Percentiles rank a stretch among this genome's conserved stretches.
phyloP scores from a whole-genome alignment of 306 rosid genomes.

The Dalbergia oliveri region DNA sequence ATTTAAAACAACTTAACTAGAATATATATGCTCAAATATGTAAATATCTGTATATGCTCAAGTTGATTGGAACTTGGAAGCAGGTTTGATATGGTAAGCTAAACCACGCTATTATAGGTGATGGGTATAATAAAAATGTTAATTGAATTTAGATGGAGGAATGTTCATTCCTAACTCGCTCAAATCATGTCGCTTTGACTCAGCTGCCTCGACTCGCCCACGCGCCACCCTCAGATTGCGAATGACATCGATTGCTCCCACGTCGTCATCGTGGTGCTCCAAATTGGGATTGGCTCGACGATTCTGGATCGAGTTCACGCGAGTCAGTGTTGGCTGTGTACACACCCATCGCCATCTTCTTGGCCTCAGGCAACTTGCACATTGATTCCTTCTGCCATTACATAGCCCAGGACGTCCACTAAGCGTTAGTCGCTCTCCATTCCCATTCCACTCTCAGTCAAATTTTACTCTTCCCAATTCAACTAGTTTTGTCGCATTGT shows the following conservation, averaged over 20 bases:
- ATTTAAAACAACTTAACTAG: conserved; percentile 31
- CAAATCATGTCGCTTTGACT: conserved; percentile 54
- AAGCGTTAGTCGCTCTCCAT: conserved; percentile 66
- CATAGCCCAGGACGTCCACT: conserved; percentile 85
- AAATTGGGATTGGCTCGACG: conserved; percentile 74
- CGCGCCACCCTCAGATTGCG: conserved; percentile 45
- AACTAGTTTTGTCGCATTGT: not conserved
- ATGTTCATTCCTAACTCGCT: not conserved
- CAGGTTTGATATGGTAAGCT: conserved; percentile 27
- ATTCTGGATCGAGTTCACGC: conserved; percentile 76
- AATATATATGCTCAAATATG: conserved; percentile 10
- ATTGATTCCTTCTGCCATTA: conserved; percentile 79
- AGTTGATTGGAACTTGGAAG: not conserved
- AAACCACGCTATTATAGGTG: conserved; percentile 18
- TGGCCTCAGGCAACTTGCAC: conserved; percentile 80
- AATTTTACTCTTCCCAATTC: not conserved
- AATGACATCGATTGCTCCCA: conserved; percentile 57
- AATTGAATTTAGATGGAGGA: conserved; percentile 24
- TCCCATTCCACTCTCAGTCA: no score
- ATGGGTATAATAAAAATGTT: not conserved
- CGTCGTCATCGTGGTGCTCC: conserved; percentile 47
- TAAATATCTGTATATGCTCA: not conserved
- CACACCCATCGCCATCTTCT: conserved; percentile 74
- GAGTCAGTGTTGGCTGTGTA: conserved; percentile 72
- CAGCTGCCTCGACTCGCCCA: not conserved